Evolutionary conservation across 176 grass and related monocot genomes (phyloP).

Genomic region (Musa schizocarpa): DNA sequence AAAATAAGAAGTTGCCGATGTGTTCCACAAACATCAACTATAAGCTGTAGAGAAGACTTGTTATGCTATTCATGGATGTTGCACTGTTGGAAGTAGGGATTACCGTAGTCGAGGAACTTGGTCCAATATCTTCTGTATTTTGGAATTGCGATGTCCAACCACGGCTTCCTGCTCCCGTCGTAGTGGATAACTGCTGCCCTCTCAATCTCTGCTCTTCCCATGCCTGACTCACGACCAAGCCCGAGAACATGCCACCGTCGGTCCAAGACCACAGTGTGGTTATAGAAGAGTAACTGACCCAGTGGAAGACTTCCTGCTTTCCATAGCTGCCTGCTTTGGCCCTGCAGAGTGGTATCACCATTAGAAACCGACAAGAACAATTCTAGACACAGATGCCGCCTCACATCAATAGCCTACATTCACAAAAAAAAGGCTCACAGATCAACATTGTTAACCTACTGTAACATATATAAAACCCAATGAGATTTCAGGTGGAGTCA

Average conservation of each 20-base stretch:
- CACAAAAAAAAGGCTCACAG: too few species aligned
- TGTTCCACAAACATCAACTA: too few species aligned
- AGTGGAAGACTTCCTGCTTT: constrained; percentile 62
- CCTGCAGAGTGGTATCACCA: constrained; percentile 32
- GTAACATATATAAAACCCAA: background rate
- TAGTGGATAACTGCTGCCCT: constrained; percentile 58
- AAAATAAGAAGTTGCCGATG: background rate
- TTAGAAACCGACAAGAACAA: background rate
- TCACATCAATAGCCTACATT: too few species aligned
- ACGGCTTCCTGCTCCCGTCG: constrained; percentile 67
- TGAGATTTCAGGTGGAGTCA: background rate
- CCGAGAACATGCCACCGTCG: constrained; percentile 54
- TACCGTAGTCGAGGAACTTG: constrained; percentile 49
- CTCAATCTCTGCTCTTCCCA: constrained; percentile 30
- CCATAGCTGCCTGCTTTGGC: constrained; percentile 48
- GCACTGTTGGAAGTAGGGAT: constrained; percentile 51
- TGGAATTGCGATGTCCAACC: constrained; percentile 62
- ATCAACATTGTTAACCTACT: too few species aligned
- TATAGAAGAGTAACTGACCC: constrained; percentile 72
- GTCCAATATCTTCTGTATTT: constrained; percentile 72
- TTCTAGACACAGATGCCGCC: background rate
- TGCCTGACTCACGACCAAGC: constrained; percentile 36
- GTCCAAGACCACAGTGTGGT: constrained; percentile 53
- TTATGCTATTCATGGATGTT: constrained; percentile 53
- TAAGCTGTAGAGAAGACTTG: too few species aligned